Conservation (phyloP, 352 stramenopile genomes). For the Phytopythium helicoides region DNA sequence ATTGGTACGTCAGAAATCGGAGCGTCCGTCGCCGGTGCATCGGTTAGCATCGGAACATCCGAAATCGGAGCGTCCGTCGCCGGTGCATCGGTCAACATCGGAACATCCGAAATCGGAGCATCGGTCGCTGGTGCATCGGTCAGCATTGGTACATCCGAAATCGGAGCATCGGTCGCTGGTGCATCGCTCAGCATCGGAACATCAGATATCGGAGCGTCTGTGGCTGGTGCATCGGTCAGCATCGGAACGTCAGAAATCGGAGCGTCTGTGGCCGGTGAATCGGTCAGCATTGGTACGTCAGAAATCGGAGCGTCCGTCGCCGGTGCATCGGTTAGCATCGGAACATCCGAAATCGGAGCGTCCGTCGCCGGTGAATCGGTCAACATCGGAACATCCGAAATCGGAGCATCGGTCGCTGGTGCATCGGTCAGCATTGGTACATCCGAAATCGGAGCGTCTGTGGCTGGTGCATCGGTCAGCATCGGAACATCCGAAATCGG, state of each 20-base stretch:
- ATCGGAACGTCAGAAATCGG: conserved; percentile 1
- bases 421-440: neutral
- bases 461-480: neutral
- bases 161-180: neutral
- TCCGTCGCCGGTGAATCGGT: neutral
- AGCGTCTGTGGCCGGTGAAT: conserved; percentile 3
- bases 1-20: conserved; percentile 7
- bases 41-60: neutral
- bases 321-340: neutral
- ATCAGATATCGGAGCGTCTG: neutral
- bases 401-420: neutral
- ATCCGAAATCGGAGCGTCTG: neutral
- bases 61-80: neutral
- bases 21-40: neutral
- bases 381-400: neutral
- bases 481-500: neutral
- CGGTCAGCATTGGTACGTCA: conserved; percentile 5
- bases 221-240: conserved; percentile 5
- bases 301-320: neutral
- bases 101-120: neutral
- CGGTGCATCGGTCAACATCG: neutral
- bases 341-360: neutral
- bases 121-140: neutral
- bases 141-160: neutral
- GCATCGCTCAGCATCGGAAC: neutral